Evolutionary conservation across 257 asterid species (phyloP), one percentile per base, ranked within the genome.

Genomic region (Solanum arcanum): DNA sequence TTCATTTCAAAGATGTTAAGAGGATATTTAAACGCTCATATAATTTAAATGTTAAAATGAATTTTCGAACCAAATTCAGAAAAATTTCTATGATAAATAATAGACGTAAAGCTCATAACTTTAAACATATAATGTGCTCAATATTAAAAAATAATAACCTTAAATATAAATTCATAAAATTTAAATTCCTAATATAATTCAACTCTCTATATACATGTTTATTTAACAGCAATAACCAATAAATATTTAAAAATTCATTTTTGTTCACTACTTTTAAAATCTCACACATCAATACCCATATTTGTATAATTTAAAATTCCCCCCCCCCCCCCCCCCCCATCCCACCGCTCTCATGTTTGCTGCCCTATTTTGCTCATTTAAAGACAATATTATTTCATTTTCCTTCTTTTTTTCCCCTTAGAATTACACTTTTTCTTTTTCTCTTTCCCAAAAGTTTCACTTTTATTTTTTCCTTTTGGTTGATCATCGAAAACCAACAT

Each of bases 11-110:
- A 33, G 5, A 33, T 33, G 35, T 33, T 33, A 33, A 33, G 5
- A 0, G 5, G 1, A 0, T 33, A 33, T 33, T 33, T 33, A 33
- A 33, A 33, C 5, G 5, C 35, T 3, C 35, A 0, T 0, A 0
- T 3, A 33, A 1, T 33, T 33, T 33, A 4, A 33, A 33, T 33
- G 5, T 33, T 33, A 33, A 33, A 33, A 0, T 33, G 5, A 33
- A 33, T 33, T 33, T 33, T 33, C 5, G 0, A 33, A 33, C 0
- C 5, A 3, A 33, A 33, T 33, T 33, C 35, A 33, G 5, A 4
- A 4, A 1, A 33, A 0, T 33, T 33, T 4, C 0, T 33, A 3
- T 10, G 2, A 60, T 21, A 15, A 49, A 49, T 5, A 49, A 15
- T 49, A 49, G 2, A 49, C 60, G 1, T 49, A 7, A 49, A 49